Base-by-base conservation (phyloP, 1,139 yeast species). In the Suhomyces yuchorum region DNA sequence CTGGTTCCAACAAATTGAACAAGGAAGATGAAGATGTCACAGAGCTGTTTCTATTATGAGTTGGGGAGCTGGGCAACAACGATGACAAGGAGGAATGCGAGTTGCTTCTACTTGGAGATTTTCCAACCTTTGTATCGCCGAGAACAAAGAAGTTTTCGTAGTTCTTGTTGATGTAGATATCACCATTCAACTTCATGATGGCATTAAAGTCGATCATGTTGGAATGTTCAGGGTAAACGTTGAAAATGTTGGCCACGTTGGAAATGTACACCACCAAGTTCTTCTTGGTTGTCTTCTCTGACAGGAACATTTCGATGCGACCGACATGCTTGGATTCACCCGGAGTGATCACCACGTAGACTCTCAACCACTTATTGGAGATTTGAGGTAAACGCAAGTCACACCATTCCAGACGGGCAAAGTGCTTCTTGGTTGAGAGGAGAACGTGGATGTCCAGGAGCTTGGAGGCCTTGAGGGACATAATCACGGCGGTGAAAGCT, bases 151-250 rank as follows among this genome's bases (percentile, higher is more conserved):
- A 54, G 43, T 68, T 61, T 53, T 74, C 76, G 54, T 60, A 69
- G 43, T 63, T 58, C 52, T 69, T 71, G 59, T 77, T 80, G 43
- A 80, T 71, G 57, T 67, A 73, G 33, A 80, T 70, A 37, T 77
- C 78, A 20, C 83, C 85, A 44, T 71, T 67, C 34, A 80, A 54
- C 60, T 80, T 78, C 71, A 81, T 71, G 44, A 81, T 67, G 12
- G 84, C 73, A 54, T 80, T 81, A 51, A 70, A 66, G 52, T 80
- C 83, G 54, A 81, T 78, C 73, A 79, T 77, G 37, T 64, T 70
- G 41, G 79, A 70, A 51, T 71, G 75, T 55, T 80, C 84, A 0
- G 85, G 85, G 57, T 76, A 81, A n/a, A 80, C 73, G 41, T 81
- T 78, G 59, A 68, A 77, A 38, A 72, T 70, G 37, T 73, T 68